A percentile compares a stretch with the other conserved stretches of the same genome.
Conservation (phyloP, 257 asterid species). For the Echites panduratus region DNA sequence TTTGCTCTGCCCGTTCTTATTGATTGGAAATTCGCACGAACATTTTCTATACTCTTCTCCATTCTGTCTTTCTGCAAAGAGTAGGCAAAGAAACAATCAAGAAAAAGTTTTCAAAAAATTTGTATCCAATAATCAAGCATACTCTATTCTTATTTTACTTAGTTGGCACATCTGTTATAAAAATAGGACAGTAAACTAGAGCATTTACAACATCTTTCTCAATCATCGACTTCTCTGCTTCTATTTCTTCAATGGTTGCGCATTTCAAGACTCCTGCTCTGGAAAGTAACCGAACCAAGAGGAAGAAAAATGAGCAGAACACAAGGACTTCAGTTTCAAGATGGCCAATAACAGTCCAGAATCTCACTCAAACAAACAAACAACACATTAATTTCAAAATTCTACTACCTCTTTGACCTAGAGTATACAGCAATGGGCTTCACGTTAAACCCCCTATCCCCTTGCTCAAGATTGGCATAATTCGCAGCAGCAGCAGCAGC, state of each 20-base stretch:
- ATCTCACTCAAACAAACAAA: neutral
- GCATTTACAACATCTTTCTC: constrained; percentile 70
- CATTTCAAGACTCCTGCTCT: constrained; percentile 60
- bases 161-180: neutral
- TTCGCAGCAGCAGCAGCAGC: constrained; percentile 64
- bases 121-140: neutral
- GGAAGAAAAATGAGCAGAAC: neutral
- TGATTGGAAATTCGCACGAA: constrained; percentile 69
- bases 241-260: constrained; percentile 88
- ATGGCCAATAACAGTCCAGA: neutral
- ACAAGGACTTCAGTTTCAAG: neutral
- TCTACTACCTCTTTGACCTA: constrained; percentile 41
- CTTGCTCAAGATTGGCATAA: constrained; percentile 50
- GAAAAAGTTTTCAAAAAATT: neutral
- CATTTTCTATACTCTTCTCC: constrained; percentile 79
- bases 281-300: constrained; percentile 17
- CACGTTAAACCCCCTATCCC: constrained; percentile 33
- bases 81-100: neutral
- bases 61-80: constrained; percentile 70
- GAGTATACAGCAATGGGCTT: constrained; percentile 32
- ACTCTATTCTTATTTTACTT: neutral
- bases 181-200: neutral
- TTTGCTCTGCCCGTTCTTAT: constrained; percentile 90
- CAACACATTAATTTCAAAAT: neutral
- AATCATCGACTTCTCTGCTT: constrained; percentile 72